Evolutionary conservation across 345 rosid genomes (phyloP).

Genomic region (Populus simonii): DNA sequence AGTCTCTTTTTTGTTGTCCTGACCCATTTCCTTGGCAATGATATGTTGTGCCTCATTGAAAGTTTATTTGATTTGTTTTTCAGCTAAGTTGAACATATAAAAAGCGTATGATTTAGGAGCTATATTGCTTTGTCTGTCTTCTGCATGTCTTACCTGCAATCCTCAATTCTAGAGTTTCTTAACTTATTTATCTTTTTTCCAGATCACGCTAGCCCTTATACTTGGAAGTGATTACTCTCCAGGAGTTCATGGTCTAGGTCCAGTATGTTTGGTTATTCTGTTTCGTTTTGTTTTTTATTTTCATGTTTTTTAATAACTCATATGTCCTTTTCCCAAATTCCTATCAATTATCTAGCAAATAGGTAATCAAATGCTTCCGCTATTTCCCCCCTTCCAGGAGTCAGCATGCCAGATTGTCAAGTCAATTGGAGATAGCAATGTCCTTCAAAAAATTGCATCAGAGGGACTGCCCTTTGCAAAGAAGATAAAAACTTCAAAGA

Average conservation of each 20-base stretch:
- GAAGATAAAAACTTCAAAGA: conserved; percentile 51
- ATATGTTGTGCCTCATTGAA: neutral
- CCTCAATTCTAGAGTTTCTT: neutral
- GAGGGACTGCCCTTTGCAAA: conserved; percentile 57
- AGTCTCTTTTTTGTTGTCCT: neutral
- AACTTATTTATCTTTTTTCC: conserved; percentile 9
- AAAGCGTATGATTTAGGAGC: neutral
- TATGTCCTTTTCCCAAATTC: neutral
- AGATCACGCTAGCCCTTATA: conserved; percentile 83
- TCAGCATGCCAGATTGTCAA: conserved; percentile 76
- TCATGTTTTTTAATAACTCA: neutral
- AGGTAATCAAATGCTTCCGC: conserved; percentile 2
- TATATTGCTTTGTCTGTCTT: neutral
- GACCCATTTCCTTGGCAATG: neutral
- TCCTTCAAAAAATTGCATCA: conserved; percentile 53
- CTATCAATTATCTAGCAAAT: neutral
- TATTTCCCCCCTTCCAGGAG: conserved; percentile 44
- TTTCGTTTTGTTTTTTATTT: conserved; percentile 9
- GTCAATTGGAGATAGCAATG: conserved; percentile 56
- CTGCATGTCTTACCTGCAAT: too few species aligned
- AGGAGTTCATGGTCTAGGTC: conserved; percentile 82
- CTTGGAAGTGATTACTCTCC: conserved; percentile 88
- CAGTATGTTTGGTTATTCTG: conserved; percentile 42
- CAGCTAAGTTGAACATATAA: neutral
- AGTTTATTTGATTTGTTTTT: neutral